Evolutionary conservation across 805 yeast genomes (phyloP), one percentile per base, ranked within the genome.

Genomic region (Yueomyces sp.): DNA sequence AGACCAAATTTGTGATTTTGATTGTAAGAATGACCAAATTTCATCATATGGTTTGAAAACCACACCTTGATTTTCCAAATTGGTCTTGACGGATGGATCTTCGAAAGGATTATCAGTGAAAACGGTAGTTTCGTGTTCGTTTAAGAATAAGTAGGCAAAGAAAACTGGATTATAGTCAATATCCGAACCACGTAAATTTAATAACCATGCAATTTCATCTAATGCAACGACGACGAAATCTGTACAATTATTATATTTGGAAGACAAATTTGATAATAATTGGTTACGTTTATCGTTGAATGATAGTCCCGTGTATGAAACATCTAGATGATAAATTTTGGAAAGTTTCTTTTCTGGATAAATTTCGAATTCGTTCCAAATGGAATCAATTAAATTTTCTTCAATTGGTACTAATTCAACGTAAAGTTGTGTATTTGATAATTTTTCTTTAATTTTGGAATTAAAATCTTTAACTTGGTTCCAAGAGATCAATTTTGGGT

Each of bases 151-250:
- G 48, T 74, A 74, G 6, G 88, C 69, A 62, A 78, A 86, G 59
- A 90, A 92, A 2, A 87, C 90, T 0, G 97, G 96, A 54, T 81
- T 81, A 57, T 73, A 90, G 4, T 79, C 80, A 46, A 90, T 80
- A 59, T 90, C 97, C 27, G 72, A 74, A 4, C 88, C 85, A 49
- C 98, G 76, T 44, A 90, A 64, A 56, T 90, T 90, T 56, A 87
- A 73, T 38, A 87, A 64, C 96, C 96, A 88, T 5, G 95, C 92
- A 48, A 87, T 76, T 52, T 88, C 95, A 64, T 90, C 96, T 42
- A 88, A 63, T 1, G 87, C 78, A n/a, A 78, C 69, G 3, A 85
- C 67, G 11, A 87, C 65, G 40, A 85, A 67, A 2, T 76, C 72
- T 7, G 37, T 40, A 2, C 37, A 26, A 39, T 36, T 41, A 4